Evolutionary conservation across 805 yeast species (phyloP), one percentile per base, ranked within the genome.

Genomic region (Teunomyces atbi): DNA sequence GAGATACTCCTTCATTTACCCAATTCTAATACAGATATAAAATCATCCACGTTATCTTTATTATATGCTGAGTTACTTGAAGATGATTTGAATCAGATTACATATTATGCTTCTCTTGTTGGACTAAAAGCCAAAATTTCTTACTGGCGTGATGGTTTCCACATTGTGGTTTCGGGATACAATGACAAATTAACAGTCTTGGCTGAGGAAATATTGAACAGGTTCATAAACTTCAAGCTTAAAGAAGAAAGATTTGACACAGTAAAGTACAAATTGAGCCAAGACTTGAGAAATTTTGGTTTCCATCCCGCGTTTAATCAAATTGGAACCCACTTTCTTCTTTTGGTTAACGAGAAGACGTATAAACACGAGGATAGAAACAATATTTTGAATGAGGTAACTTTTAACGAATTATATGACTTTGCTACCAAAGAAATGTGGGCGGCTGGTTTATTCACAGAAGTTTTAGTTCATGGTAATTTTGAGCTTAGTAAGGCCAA

Each of bases 31-130:
- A 66, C 78, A 1, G 79, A 84, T n/a, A 81, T 89, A 2, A 64
- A 75, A 23, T 74, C 80, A 41, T 70, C 82, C 2, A 78, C 86
- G 34, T 66, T 78, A 50, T 74, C 91, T 0, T 71, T 82, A 0
- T 60, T 92, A 37, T 81, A 81, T 61, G 77, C 82, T 27, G 92
- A 88, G 41, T 62, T 92, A 48, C 65, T 92, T 18, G 86, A 81
- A 44, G 97, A 91, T 58, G 81, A 79, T 29, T 71, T 94, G 52
- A 82, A 81, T 55, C 91, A 89, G 57, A 68, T 82, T 44, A 81
- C 89, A 7, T 92, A 92, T 58, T 86, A 87, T 59, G 97, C 99
- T 0, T 78, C 81, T 6, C 74, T 90, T 45, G 96, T 94, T 1
- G 94, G 94, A 0, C 74, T 89, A 47, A 69, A 75, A 43, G 82